Base-by-base conservation (phyloP, 805 yeast genomes). In the Saccharomycopsis lassenensis region DNA sequence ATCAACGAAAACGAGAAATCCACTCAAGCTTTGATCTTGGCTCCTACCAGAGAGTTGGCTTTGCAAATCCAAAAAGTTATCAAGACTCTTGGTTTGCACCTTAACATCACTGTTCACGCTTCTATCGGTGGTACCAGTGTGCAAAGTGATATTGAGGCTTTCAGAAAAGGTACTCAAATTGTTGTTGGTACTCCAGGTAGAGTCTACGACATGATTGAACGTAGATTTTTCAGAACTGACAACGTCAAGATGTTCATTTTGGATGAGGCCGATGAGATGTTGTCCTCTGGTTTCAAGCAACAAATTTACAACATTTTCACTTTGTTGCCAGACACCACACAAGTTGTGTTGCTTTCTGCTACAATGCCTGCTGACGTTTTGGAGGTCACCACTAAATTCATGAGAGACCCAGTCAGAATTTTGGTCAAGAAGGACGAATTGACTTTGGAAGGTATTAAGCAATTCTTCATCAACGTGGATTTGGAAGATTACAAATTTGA, bases 141-240 rank as follows among this genome's bases (percentile, higher is more conserved):
- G 41, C 77, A 77, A 31, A 85, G 78, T 38, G 97, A 89, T 57
- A 66, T 80, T 41, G 78, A 81, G 54, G 73, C 74, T 39, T 65
- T 86, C 47, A 77, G 70, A 48, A 56, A 55, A 34, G 94, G 95
- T 44, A 85, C 78, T 52, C 95, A 91, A 52, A 77, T 91, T 27
- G 83, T 91, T 27, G 87, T 91, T 56, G 98, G 98, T 35, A 91
- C 98, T 8, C 98, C 98, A 23, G 98, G 98, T 39, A 72, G 98
- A 54, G 95, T 89, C 26, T 59, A 71, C 44, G 98, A 91, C 62
- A 75, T 91, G 80, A 75, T 91, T 46, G 82, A 82, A 54, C 74
- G 95, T 59, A 74, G 93, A 47, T 69, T 69, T 49, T 65, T 91
- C 50, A 65, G 67, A 45, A 74, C 91, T 11, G 74, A 86, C 48